Percentiles rank a stretch among this genome's conserved stretches.
Evolutionary conservation across 805 yeast genomes (phyloP).

Genomic region (Barnettozyma vustinii): DNA sequence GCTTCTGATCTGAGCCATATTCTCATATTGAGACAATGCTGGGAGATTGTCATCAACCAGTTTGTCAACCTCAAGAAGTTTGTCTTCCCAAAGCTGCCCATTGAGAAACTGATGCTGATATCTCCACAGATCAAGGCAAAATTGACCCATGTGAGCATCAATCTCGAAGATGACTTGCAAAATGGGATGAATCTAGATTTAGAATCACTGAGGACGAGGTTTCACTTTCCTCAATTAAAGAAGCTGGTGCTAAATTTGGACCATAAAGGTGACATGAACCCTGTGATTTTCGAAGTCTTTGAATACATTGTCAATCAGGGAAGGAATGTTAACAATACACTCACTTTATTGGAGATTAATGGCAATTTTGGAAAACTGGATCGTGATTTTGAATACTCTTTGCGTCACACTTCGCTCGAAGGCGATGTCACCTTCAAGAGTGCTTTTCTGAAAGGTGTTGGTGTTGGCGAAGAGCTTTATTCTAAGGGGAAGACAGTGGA

Average conservation of each 20-base stretch:
- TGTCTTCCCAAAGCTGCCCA: conserved; percentile 15
- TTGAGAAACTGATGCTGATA: conserved; percentile 13
- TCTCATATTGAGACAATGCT: conserved; percentile 17
- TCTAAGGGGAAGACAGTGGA: background rate
- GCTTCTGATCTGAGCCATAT: conserved; percentile 12
- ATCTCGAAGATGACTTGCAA: conserved; percentile 9
- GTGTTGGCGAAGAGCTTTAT: background rate
- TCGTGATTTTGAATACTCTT: conserved; percentile 15
- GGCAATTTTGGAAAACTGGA: conserved; percentile 20
- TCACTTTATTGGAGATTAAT: conserved; percentile 17
- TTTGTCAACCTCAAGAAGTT: conserved; percentile 13
- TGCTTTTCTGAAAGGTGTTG: conserved; percentile 11
- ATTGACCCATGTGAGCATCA: conserved; percentile 10
- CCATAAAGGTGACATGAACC: background rate
- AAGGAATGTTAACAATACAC: background rate
- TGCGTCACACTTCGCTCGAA: conserved; percentile 14
- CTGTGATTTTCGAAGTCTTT: conserved; percentile 1
- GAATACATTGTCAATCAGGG: background rate
- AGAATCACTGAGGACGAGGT: background rate
- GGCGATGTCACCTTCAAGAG: conserved; percentile 10
- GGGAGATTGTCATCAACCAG: conserved; percentile 16
- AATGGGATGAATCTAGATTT: background rate
- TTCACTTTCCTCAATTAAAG: conserved; percentile 11
- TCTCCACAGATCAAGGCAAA: conserved; percentile 1
- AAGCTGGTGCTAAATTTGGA: conserved; percentile 13